Evolutionary conservation across 805 yeast genomes (phyloP), one percentile per base, ranked within the genome.

Genomic region (Saturnispora saitoi): DNA sequence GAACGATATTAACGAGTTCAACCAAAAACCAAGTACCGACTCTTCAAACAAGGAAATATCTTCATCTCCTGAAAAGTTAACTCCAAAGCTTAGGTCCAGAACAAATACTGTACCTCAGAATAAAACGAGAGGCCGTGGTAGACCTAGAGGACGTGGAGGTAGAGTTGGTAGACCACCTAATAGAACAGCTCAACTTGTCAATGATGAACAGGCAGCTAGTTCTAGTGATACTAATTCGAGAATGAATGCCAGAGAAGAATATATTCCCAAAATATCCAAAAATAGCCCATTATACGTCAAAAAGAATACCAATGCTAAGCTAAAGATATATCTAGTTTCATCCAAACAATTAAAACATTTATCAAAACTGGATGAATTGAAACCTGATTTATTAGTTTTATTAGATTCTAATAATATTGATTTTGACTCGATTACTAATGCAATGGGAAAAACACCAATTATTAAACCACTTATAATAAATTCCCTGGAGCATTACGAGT

Each of bases 361-460:
- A 55, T 20, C 62, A 60, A 56, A 58, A 32, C 59, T 63, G 44
- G 66, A 65, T 24, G 66, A 62, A 22, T 62, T 66, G 47, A 58
- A 63, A 32, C 58, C 75, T 44, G 74, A 76, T 52, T 57, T 70
- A 32, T 69, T 77, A 24, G 58, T 78, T 1, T 69, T 79, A n/a
- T 68, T 78, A 51, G 81, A 78, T 59, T 68, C 76, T 4, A 56
- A 56, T 42, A 51, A 54, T 47, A 42, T 36, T 14, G 50, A 54
- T 42, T 50, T 48, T 44, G 49, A 51, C 24, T 47, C 48, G 7
- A 12, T 51, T 29, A 40, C 55, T 1, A 32, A 32, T 22, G 40
- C 46, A 12, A 36, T 49, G 29, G 41, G 50, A 26, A 56, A 56
- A 47, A 56, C 72, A 1, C 81, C 81, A 2, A 59, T 77, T 22